A percentile compares a stretch with the other conserved stretches of the same genome.
Conservation (phyloP, 2,329 filamentous ascomycete genomes). For the Cladosporium sp. region DNA sequence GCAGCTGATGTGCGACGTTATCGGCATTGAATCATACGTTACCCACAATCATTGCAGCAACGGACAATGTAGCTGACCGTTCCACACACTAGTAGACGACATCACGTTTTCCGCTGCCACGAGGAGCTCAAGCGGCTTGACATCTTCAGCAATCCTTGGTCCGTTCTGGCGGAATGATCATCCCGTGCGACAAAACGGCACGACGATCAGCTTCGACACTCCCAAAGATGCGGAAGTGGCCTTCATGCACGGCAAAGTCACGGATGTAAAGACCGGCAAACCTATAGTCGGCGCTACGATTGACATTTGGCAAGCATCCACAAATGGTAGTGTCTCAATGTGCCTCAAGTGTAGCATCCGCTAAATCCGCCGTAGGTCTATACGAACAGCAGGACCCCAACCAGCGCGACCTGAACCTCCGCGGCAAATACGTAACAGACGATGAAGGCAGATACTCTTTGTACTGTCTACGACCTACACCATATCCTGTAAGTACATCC, state of each 20-base stretch:
- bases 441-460: conserved; percentile 54
- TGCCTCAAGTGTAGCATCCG: background rate
- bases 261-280: conserved; percentile 54
- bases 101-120: conserved; percentile 5
- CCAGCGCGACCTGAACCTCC: conserved; percentile 66
- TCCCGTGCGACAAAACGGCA: conserved; percentile 61
- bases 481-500: conserved; percentile 38
- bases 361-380: conserved; percentile 29
- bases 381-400: conserved; percentile 66
- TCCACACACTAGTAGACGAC: conserved; percentile 4
- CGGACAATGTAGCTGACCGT: background rate
- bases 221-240: conserved; percentile 47
- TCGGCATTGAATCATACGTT: conserved; percentile 45
- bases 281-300: conserved; percentile 62
- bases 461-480: conserved; percentile 37
- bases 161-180: conserved; percentile 77
- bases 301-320: conserved; percentile 74
- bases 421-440: conserved; percentile 66
- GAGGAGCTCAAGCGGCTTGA: conserved; percentile 30
- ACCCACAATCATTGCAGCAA: background rate
- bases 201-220: conserved; percentile 53
- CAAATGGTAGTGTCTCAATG: conserved; percentile 43
- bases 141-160: conserved; percentile 72
- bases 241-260: conserved; percentile 59
- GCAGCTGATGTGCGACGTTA: conserved; percentile 53